Base-by-base conservation (phyloP, 306 rosid species). In the Betula pendula region DNA sequence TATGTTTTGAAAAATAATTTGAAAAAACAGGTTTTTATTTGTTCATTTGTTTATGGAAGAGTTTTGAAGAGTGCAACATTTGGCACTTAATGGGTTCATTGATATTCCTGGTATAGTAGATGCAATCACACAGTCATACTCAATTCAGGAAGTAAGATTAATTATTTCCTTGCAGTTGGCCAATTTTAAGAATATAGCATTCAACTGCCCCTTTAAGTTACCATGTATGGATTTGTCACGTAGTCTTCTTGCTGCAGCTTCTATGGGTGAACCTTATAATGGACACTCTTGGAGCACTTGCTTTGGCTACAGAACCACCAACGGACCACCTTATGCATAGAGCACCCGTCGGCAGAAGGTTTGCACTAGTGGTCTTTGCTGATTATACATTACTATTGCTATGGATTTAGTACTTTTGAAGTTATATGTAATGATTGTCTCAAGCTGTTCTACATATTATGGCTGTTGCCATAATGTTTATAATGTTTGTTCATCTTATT, bases 271-370 rank as follows among this genome's bases (percentile, higher is more conserved):
- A 95, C 89, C 86, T 95, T 82, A 95, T 95, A 85, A 95, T 95
- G 98, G 97, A 95, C 81, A 92, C 98, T 71, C 97, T 95, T 38
- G 98, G 98, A 55, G 97, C 98, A 67, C 96, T 95, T 77, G 97
- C 98, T 75, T 83, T 95, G 88, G 98, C 98, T 51, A 95, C 98
- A 31, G 98, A 95, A 84, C 97, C 97, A 20, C 98, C 98, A 65
- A 95, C 98, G 4, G 97, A 95, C 78, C 80, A 83, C 85, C 91
- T 92, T 77, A 95, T 95, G 98, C 67, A 79, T 74, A 89, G 96
- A 86, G 16, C 81, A 77, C 98, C 98, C 20, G 98, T 95, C 77
- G 98, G 98, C 73, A 81, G 98, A 83, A 95, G 98, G 98, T 95
- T 49, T 83, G 84, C 51, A 66, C 25, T n/a, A 35, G 43, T 77